phyloP scores from a whole-genome alignment of 163 green algal genomes.

The Prototheca wickerhamii region DNA sequence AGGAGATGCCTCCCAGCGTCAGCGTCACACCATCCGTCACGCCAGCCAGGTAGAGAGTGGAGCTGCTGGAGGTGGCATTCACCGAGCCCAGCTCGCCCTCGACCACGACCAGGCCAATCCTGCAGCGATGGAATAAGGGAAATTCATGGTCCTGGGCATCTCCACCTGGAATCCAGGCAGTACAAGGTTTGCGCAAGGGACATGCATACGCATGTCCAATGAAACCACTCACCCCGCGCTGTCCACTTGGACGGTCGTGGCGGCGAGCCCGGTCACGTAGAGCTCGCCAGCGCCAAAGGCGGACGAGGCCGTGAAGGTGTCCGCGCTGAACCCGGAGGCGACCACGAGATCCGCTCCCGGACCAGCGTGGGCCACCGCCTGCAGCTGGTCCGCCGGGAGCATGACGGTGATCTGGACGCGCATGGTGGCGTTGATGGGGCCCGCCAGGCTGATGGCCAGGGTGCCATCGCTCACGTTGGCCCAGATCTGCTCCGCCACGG shows the following conservation, averaged over 20 bases:
- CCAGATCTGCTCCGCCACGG: not conserved
- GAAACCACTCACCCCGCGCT: not conserved
- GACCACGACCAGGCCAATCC: too few relatives aligned
- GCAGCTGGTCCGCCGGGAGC: constrained; percentile 1
- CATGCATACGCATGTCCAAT: not conserved
- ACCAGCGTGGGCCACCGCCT: not conserved
- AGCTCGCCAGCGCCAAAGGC: constrained; percentile 8
- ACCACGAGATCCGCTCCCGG: constrained; percentile 1
- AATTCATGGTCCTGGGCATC: not conserved
- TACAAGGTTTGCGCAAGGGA: not conserved
- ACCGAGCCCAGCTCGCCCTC: too few relatives aligned
- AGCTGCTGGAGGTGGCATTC: too few relatives aligned
- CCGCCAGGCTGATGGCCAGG: not conserved
- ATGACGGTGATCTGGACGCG: constrained; percentile 4
- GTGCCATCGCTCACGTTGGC: not conserved
- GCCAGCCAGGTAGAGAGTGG: not conserved
- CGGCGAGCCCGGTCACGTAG: constrained; percentile 2
- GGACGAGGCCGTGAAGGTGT: not conserved
- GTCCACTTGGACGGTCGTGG: not conserved
- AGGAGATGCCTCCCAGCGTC: not conserved
- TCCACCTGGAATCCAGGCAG: not conserved
- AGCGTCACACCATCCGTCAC: not conserved
- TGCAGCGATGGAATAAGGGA: not conserved
- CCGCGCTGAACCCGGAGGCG: not conserved
- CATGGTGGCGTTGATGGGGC: constrained; percentile 3